A percentile compares a stretch with the other conserved stretches of the same genome.
Conservation (phyloP, 2,329 filamentous ascomycete species). For the Ophiostoma pallidulum region DNA sequence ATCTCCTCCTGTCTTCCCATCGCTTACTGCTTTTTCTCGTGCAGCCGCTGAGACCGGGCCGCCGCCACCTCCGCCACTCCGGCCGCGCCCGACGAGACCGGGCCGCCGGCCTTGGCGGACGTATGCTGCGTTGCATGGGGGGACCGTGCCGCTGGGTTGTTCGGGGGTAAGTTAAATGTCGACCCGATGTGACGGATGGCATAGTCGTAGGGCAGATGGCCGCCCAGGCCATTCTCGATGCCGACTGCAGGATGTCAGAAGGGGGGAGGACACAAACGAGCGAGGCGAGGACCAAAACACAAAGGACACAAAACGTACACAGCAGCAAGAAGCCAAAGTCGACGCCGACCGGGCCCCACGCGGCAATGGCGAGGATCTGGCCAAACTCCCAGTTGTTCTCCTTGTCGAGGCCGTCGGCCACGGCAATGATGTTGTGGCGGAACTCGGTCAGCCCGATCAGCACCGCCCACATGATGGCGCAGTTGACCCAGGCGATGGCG, state of each 20-base stretch:
- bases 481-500: conserved; percentile 7
- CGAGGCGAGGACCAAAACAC: too few species aligned
- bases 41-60: too few species aligned
- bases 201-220: conserved; percentile 4
- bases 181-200: conserved; percentile 8
- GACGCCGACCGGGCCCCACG: conserved; percentile 8
- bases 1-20: too few species aligned
- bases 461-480: conserved; percentile 13
- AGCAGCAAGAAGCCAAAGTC: conserved; percentile 12
- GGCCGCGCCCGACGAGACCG: too few species aligned
- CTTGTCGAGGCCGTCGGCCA: conserved; percentile 9
- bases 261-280: not conserved
- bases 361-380: conserved; percentile 15
- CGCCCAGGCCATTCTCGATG: conserved; percentile 7
- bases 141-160: too few species aligned
- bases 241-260: conserved; percentile 4
- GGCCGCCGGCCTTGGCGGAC: too few species aligned
- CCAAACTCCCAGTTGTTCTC: conserved; percentile 13
- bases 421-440: conserved; percentile 9
- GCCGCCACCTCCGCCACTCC: too few species aligned
- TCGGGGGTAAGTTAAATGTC: too few species aligned
- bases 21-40: too few species aligned
- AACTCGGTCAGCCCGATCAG: conserved; percentile 7
- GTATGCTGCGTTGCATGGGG: too few species aligned
- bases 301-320: conserved; percentile 3